These are phyloP conservation scores for Ganoderma meredithae DNA, from an alignment of 1,284 basidiomycete species.

Conservation along the genomic window DNA sequence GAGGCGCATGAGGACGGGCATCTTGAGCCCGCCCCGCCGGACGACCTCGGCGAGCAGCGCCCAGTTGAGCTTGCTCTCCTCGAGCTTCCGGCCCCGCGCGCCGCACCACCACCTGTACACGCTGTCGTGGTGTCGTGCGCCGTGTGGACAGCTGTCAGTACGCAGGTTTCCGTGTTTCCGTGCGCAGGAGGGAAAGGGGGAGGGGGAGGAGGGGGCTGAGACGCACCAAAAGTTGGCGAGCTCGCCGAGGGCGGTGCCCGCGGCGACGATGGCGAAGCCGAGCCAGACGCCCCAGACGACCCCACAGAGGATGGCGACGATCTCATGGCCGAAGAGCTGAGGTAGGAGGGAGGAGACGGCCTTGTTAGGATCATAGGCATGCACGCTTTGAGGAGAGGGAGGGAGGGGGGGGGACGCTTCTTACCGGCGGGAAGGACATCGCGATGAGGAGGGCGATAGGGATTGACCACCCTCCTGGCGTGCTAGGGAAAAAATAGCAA, in stretches of 20 bases:
- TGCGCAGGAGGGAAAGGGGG: too few species aligned
- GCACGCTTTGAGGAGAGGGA: too few species aligned
- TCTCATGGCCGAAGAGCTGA: slow-evolving; percentile 80
- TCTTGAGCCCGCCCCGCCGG: slow-evolving; percentile 78
- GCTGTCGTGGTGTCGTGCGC: too few species aligned
- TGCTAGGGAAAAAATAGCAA: slow-evolving; percentile 28
- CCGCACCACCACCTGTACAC: slow-evolving; percentile 71
- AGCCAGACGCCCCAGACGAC: slow-evolving; percentile 76
- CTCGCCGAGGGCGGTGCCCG: slow-evolving; percentile 73
- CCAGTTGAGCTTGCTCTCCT: slow-evolving; percentile 74
- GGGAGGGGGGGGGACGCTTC: too few species aligned
- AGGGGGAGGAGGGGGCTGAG: not conserved
- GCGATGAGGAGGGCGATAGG: slow-evolving; percentile 83
- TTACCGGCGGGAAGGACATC: slow-evolving; percentile 80
- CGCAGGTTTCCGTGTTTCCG: too few species aligned
- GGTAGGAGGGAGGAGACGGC: slow-evolving; percentile 16
- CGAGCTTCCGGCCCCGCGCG: slow-evolving; percentile 70
- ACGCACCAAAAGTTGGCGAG: slow-evolving; percentile 74
- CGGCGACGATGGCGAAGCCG: slow-evolving; percentile 72
- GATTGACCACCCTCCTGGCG: slow-evolving; percentile 74
- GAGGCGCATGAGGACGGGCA: slow-evolving; percentile 75
- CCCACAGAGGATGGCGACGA: slow-evolving; percentile 76
- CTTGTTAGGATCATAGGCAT: not conserved
- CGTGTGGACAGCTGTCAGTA: too few species aligned
- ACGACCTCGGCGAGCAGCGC: slow-evolving; percentile 81